A percentile compares a stretch with the other conserved stretches of the same genome.
These are phyloP conservation scores for Plasmodium sp. DNA, from an alignment of 169 alveolate species.

Conservation along the genomic window DNA sequence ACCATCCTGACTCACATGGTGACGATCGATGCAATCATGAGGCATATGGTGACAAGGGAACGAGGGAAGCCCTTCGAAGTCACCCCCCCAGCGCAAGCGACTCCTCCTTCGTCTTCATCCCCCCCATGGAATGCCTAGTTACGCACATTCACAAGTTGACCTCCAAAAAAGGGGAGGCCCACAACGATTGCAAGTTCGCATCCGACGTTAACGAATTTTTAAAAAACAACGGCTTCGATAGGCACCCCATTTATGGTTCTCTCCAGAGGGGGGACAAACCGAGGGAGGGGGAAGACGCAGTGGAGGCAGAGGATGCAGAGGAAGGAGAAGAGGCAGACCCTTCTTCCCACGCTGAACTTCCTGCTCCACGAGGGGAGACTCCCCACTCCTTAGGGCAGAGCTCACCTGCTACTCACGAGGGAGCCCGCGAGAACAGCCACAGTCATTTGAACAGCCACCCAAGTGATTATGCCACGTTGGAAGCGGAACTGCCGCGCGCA, in stretches of 20 bases:
- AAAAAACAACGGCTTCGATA: conserved; percentile 29
- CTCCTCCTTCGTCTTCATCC: conserved; percentile 67
- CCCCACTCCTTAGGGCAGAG: too few relatives aligned
- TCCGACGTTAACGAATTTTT: background rate
- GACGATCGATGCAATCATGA: background rate
- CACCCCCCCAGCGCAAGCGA: background rate
- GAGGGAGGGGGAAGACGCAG: background rate
- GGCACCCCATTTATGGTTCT: background rate
- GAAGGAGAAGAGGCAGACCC: background rate
- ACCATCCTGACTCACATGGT: background rate
- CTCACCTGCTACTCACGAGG: too few relatives aligned
- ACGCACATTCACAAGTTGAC: conserved; percentile 30
- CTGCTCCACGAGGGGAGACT: too few relatives aligned
- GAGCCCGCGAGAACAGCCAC: too few relatives aligned
- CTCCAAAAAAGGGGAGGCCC: background rate
- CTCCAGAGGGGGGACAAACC: background rate
- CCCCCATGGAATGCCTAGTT: conserved; percentile 70
- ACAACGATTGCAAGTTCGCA: background rate
- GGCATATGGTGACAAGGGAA: background rate
- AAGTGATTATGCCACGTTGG: too few relatives aligned
- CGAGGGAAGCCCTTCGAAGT: background rate
- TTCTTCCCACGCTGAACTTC: background rate
- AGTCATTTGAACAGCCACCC: too few relatives aligned
- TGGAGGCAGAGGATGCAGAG: background rate
- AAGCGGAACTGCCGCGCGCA: background rate